Conservation (phyloP, 2,329 filamentous ascomycete species). For the Esteya vermicola region DNA sequence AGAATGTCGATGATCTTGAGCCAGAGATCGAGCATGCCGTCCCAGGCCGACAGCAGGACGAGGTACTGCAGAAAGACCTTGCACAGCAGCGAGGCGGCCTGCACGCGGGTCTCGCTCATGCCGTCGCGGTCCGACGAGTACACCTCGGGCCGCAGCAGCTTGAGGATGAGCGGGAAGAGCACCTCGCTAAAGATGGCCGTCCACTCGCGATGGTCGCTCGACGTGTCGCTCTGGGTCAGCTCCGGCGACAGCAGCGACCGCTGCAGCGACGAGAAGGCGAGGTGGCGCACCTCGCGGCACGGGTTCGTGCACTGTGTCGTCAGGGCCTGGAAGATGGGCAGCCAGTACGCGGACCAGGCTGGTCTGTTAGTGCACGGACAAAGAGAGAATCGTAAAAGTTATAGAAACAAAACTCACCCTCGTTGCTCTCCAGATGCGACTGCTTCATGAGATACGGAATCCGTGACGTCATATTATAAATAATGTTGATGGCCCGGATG, state of each 20-base stretch:
- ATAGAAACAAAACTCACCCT: conserved; percentile 39
- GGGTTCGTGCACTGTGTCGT: conserved; percentile 88
- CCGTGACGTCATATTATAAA: conserved; percentile 67
- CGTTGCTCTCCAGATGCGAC: conserved; percentile 76
- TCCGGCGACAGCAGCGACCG: conserved; percentile 73
- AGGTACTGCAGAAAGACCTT: conserved; percentile 95
- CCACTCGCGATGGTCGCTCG: conserved; percentile 81
- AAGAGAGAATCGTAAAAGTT: background rate
- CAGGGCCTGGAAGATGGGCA: conserved; percentile 80
- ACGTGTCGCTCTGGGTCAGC: conserved; percentile 66
- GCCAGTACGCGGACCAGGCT: conserved; percentile 98
- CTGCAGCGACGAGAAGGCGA: conserved; percentile 77
- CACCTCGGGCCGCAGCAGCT: conserved; percentile 84
- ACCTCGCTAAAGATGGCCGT: conserved; percentile 90
- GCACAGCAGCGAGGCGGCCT: conserved; percentile 79
- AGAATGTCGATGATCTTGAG: conserved; percentile 83
- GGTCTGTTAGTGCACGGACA: background rate
- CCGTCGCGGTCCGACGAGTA: conserved; percentile 82
- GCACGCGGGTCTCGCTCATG: conserved; percentile 90
- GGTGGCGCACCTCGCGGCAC: conserved; percentile 79
- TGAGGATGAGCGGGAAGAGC: conserved; percentile 77
- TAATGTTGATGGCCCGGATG: conserved; percentile 64
- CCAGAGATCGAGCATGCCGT: conserved; percentile 86
- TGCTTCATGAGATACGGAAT: conserved; percentile 82
- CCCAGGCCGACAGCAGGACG: conserved; percentile 69